A percentile compares a stretch with the other conserved stretches of the same genome.
Evolutionary conservation across 208 protist genomes (phyloP).

Genomic region (Trypanosoma lewisi): DNA sequence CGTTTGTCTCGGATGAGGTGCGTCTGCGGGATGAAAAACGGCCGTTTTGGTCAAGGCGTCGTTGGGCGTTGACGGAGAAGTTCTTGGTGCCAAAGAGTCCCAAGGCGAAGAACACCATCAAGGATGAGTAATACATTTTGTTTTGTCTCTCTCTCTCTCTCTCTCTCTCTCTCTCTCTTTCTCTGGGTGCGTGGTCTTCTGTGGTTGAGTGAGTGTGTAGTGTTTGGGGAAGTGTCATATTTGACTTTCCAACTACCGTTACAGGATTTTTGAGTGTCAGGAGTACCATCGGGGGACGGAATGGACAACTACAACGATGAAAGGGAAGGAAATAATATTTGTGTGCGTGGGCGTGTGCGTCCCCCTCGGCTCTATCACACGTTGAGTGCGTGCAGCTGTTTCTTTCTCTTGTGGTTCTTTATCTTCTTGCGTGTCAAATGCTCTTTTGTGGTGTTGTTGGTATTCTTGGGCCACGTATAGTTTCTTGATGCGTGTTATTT

Average conservation of each 20-base stretch:
- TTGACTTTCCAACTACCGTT: no score
- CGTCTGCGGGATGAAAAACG: slow-evolving; percentile 31
- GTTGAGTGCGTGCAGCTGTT: no score
- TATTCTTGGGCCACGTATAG: neutral
- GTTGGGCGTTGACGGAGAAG: slow-evolving; percentile 81
- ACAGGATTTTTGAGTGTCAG: no score
- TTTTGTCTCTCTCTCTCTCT: neutral
- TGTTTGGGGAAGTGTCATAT: no score
- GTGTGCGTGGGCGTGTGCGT: no score
- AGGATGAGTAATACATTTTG: slow-evolving; percentile 50
- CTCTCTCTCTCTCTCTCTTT: slow-evolving; percentile 5
- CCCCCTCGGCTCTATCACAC: no score
- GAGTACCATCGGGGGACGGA: no score
- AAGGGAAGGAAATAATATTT: no score
- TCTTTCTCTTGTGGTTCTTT: neutral
- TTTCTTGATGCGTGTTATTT: neutral
- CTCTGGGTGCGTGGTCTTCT: no score
- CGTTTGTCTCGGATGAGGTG: slow-evolving; percentile 66
- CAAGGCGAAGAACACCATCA: slow-evolving; percentile 88
- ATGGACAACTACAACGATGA: no score
- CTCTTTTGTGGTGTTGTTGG: neutral
- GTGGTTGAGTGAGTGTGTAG: no score
- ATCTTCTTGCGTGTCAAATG: neutral
- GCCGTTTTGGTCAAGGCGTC: slow-evolving; percentile 80
- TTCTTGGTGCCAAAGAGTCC: slow-evolving; percentile 83